Base-by-base conservation (phyloP, 352 stramenopile species). In the Thraustochytrium aureum region DNA sequence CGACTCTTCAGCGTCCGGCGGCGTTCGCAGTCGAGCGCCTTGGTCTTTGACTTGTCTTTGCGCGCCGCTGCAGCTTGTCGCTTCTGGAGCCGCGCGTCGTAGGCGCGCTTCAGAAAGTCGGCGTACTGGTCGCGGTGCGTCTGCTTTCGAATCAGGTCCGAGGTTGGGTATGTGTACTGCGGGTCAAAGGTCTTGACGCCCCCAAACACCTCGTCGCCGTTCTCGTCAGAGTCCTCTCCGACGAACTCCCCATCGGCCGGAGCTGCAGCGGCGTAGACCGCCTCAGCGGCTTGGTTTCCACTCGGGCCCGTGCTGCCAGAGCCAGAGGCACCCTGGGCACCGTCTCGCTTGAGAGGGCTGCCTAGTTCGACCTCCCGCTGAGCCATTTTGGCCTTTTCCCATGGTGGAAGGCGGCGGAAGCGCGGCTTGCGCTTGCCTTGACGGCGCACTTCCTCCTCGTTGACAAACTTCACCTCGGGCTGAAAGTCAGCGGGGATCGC, bases 161-260 rank as follows among this genome's bases (percentile, higher is more conserved):
- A 91, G 17, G 93, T 89, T 41, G 88, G 93, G 65, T 93, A 95
- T 0, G 90, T 94, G 52, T 94, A 81, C 32, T 93, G 89, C 12
- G 90, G 92, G 64, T 89, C 92, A 74, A 92, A 93, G 1, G 89
- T 92, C 1, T 89, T 89, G 75, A 91, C 86, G 42, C 92, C 92
- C 61, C 93, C 90, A 33, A 89, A 93, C 59, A 92, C 89, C 14
- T 87, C 88, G 5, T 90, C 90, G 0, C 86, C 91, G 10, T 89
- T 87, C 38, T 92, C 91, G 33, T 81, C 64, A 17, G 38, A 22
- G 33, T 47, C 54, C n/a, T 62, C 5, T n/a, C n/a, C n/a, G n/a
- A n/a, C n/a, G n/a, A n/a, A n/a, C 41, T 75, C 26, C 2, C 30
- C 37, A 1, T 41, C 30, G 20, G 35, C 72, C 6, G 35, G 17